Evolutionary conservation across 139 green algal genomes (phyloP).

Genomic region (Chloropicon primus): DNA sequence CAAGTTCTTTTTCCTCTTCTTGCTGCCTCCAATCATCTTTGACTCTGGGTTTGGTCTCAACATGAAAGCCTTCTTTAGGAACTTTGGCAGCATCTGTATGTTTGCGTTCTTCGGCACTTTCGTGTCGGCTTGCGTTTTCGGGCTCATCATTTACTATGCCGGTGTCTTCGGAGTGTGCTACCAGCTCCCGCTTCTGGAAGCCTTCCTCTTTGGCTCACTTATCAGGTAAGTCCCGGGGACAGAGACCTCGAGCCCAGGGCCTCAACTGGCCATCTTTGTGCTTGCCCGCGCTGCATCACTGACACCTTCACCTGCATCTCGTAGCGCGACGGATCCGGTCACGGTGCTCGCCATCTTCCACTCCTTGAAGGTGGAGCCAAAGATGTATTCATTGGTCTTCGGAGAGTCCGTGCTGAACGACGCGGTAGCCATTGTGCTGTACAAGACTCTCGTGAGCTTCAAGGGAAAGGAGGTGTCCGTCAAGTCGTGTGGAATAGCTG

Average conservation of each 20-base stretch:
- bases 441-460: constrained; percentile 36
- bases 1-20: constrained; percentile 56
- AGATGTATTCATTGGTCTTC: constrained; percentile 73
- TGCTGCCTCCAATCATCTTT: constrained; percentile 74
- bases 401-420: constrained; percentile 74
- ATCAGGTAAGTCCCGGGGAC: constrained; percentile 38
- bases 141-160: constrained; percentile 42
- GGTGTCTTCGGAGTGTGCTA: constrained; percentile 25
- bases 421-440: constrained; percentile 65
- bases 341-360: constrained; percentile 29
- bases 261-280: too few relatives aligned
- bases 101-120: constrained; percentile 56
- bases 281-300: too few relatives aligned
- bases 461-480: constrained; percentile 12
- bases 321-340: constrained; percentile 52
- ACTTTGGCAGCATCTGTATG: constrained; percentile 46
- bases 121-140: constrained; percentile 40
- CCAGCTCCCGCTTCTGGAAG: constrained; percentile 21
- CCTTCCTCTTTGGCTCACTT: constrained; percentile 33
- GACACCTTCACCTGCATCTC: too few relatives aligned
- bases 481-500: constrained; percentile 25
- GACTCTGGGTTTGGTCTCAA: constrained; percentile 57
- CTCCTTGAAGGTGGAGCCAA: constrained; percentile 16
- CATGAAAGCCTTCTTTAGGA: constrained; percentile 19
- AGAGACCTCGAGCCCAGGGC: too few relatives aligned